Evolutionary conservation across 331 rosid genomes (phyloP).

Genomic region (Malus hybrid): DNA sequence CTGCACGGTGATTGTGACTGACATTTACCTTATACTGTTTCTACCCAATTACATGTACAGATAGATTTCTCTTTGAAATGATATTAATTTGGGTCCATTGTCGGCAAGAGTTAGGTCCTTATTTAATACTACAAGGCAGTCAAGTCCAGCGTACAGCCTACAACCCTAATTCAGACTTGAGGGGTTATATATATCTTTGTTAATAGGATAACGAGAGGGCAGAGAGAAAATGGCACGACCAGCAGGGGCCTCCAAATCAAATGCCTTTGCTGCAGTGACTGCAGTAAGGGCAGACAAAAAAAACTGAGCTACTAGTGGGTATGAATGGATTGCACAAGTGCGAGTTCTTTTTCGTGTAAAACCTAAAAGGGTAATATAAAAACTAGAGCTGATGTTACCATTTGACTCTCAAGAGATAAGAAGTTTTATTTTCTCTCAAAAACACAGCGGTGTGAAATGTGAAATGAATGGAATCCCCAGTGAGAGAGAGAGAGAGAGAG

Average conservation of each 20-base stretch:
- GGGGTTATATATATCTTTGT: background rate
- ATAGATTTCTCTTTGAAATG: no score
- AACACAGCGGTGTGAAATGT: background rate
- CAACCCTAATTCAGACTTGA: background rate
- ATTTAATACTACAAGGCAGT: background rate
- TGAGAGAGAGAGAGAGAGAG: background rate
- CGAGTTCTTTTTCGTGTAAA: constrained; percentile 5
- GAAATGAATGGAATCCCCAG: constrained; percentile 33
- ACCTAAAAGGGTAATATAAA: background rate
- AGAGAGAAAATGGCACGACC: background rate
- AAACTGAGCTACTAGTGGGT: background rate
- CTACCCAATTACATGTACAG: no score
- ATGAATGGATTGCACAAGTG: constrained; percentile 9
- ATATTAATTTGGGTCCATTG: background rate
- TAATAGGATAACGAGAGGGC: background rate
- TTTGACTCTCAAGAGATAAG: background rate
- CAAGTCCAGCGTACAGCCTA: background rate
- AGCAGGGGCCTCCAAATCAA: background rate
- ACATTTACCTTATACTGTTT: no score
- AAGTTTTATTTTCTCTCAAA: background rate
- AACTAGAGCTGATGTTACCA: background rate
- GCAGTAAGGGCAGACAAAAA: background rate
- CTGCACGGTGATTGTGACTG: no score
- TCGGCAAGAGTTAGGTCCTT: background rate
- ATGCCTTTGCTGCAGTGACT: background rate